phyloP scores from a whole-genome alignment of 2,329 filamentous ascomycete species.

The Hypoxylon sp. region DNA sequence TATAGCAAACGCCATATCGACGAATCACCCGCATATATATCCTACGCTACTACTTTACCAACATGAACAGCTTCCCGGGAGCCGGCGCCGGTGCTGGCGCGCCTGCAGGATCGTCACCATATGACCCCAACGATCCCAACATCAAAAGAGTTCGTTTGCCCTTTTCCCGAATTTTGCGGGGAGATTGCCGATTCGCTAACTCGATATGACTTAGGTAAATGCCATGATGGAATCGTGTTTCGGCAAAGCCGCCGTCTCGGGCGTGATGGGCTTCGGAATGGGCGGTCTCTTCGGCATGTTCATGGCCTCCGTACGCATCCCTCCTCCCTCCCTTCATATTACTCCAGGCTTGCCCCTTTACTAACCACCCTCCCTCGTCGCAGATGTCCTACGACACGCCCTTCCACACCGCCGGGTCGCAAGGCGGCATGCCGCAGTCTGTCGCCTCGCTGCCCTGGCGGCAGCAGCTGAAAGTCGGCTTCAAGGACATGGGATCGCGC shows the following conservation, averaged over 20 bases:
- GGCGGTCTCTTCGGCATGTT: conserved; percentile 96
- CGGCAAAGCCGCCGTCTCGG: conserved; percentile 88
- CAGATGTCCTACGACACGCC: conserved; percentile 99
- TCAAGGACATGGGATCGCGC: conserved; percentile 93
- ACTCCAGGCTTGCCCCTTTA: conserved; percentile 6
- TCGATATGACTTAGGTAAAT: conserved; percentile 72
- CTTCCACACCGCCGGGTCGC: conserved; percentile 64
- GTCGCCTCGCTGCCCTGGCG: conserved; percentile 78
- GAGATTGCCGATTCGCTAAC: conserved; percentile 23
- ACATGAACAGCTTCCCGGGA: conserved; percentile 49
- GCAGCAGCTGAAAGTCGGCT: conserved; percentile 85
- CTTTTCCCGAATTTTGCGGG: conserved; percentile 4
- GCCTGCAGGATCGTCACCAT: conserved; percentile 34
- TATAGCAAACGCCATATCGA: not conserved
- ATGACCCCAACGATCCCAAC: conserved; percentile 61
- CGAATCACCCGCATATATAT: not conserved
- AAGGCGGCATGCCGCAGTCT: conserved; percentile 55
- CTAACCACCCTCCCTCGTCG: conserved; percentile 3
- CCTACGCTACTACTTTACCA: not conserved
- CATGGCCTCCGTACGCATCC: conserved; percentile 83
- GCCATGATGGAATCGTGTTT: conserved; percentile 90
- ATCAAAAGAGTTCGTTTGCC: conserved; percentile 60
- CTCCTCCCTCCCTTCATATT: not conserved
- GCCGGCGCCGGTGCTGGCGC: conserved; percentile 42
- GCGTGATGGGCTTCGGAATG: conserved; percentile 92